phyloP scores from a whole-genome alignment of 768 basidiomycete species.

The Calocera cornea region DNA sequence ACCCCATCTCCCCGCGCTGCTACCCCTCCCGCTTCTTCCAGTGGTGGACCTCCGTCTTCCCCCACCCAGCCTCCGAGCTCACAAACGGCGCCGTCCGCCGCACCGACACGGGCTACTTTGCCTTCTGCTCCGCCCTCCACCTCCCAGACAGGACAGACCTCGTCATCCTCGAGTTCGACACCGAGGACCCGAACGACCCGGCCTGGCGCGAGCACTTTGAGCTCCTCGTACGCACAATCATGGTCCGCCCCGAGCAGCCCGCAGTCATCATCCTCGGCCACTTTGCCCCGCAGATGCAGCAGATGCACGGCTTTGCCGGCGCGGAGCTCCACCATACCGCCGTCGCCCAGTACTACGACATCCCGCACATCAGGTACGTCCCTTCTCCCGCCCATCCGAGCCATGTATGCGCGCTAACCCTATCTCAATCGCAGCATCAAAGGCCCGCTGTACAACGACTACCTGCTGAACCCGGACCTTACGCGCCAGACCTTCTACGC shows the following conservation, averaged over 20 bases:
- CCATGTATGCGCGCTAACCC: not conserved
- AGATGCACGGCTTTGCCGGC: slow-evolving; percentile 68
- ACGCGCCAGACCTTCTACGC: slow-evolving; percentile 57
- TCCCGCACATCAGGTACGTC: slow-evolving; percentile 67
- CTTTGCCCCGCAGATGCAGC: slow-evolving; percentile 76
- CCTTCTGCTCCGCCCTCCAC: slow-evolving; percentile 85
- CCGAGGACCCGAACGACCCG: slow-evolving; percentile 65
- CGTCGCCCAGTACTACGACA: slow-evolving; percentile 94
- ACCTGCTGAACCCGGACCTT: slow-evolving; percentile 53
- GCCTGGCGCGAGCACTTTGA: slow-evolving; percentile 76
- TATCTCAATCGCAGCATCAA: slow-evolving; percentile 44
- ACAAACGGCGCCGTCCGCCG: slow-evolving; percentile 93
- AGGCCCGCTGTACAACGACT: slow-evolving; percentile 65
- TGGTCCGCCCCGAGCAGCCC: slow-evolving; percentile 79
- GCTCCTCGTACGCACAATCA: slow-evolving; percentile 78
- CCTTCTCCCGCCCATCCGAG: not conserved
- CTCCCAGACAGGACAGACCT: slow-evolving; percentile 89
- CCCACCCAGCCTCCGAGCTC: slow-evolving; percentile 91
- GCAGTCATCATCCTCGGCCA: slow-evolving; percentile 92
- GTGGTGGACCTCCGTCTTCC: slow-evolving; percentile 98
- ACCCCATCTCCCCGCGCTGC: slow-evolving; percentile 68
- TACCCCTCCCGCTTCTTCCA: slow-evolving; percentile 93
- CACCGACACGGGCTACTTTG: slow-evolving; percentile 88
- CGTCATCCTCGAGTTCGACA: slow-evolving; percentile 88
- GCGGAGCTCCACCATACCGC: slow-evolving; percentile 80